Evolutionary conservation across 2,329 filamentous ascomycete species (phyloP), one percentile per base, ranked within the genome.

Genomic region (Xylariaceae sp.): DNA sequence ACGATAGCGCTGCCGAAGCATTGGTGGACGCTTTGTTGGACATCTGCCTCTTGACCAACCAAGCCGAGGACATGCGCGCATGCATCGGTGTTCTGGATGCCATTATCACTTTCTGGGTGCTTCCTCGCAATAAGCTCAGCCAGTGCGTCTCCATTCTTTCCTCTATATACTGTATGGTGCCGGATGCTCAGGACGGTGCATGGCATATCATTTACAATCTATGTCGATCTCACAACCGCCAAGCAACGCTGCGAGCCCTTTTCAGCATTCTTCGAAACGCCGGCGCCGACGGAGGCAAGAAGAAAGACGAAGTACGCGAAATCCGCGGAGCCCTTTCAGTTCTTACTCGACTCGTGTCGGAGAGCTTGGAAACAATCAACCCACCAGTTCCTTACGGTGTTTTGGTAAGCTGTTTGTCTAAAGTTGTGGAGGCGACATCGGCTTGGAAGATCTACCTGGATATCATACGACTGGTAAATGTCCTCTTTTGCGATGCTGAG

Each of bases 161-260:
- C 67, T 88, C 86, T 47, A 88, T 91, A 61, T 87, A 88, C 70
- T 85, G 83, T 61, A 77, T 89, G 54, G 82, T 92, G 2, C 75
- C 77, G 10, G 77, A 75, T 51, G 78, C 89, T 9, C 78, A 83
- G 59, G 83, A 86, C 62, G 79, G 82, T 47, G 81, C 88, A 2
- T 92, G 88, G 88, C 83, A 84, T 61, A 87, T 86, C 0, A 77
- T 92, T 37, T 80, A 82, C 68, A 88, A 90, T 64, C 77, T 92
- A 0, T 87, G 87, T 75, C 85, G 80, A 67, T 91, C 88, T 1
- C 88, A 91, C 69, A 84, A 90, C 64, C 88, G 88, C 17, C 86
- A 89, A 63, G 83, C 82, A 41, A 86, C 87, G 1, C 80, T 91
- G 51, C 80, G 84, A 57, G 81, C 87, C 23, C 73, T 90, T 18